Conservation (phyloP, 345 rosid species). For the Salix brachista region DNA sequence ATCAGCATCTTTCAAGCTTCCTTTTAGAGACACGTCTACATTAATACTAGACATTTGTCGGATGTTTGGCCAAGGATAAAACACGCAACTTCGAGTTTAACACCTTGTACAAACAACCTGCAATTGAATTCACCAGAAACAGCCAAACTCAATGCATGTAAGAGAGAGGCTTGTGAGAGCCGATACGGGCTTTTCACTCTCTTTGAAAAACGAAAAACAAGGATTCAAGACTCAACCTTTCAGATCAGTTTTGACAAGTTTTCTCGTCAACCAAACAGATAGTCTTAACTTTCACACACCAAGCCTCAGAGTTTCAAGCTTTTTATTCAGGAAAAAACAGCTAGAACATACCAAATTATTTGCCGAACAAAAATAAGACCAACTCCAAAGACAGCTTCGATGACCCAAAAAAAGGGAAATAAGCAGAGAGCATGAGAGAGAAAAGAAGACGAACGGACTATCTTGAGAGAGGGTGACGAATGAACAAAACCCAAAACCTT, state of each 20-base stretch:
- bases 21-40: slow-evolving; percentile 37
- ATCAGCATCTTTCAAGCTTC: slow-evolving; percentile 32
- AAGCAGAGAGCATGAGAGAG: too few relatives aligned
- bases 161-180: neutral
- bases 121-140: slow-evolving; percentile 6
- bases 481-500: neutral
- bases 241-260: neutral
- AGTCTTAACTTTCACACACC: neutral
- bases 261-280: neutral
- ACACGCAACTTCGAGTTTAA: neutral
- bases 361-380: neutral
- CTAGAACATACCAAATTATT: neutral
- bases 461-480: neutral
- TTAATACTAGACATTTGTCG: slow-evolving; percentile 35
- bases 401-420: neutral
- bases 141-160: slow-evolving; percentile 5
- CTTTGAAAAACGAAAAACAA: neutral
- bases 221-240: neutral
- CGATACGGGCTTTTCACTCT: neutral
- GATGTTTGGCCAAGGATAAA: neutral
- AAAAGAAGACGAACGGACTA: neutral
- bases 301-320: neutral
- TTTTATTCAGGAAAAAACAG: neutral
- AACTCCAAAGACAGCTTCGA: neutral
- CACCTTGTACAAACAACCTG: slow-evolving; percentile 16